Evolutionary conservation across 1,284 basidiomycete genomes (phyloP).

Genomic region (Wolfiporia cocos): DNA sequence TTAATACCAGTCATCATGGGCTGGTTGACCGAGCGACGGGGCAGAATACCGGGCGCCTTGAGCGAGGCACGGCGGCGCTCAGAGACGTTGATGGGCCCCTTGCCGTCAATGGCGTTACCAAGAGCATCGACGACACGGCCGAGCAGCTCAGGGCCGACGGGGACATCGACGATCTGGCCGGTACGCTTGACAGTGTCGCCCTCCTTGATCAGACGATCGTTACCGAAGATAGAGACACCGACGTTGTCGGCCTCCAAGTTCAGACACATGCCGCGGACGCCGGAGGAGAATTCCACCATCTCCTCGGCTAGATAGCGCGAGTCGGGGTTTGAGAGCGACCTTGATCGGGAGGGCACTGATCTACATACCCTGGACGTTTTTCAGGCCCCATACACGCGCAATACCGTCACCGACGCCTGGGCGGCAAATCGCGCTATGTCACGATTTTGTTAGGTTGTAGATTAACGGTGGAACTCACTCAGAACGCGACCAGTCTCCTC

Average conservation of each 20-base stretch:
- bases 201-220: constrained; percentile 99
- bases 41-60: constrained; percentile 98
- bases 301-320: constrained; percentile 77
- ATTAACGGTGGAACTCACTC: constrained; percentile 80
- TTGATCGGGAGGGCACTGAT: constrained; percentile 2
- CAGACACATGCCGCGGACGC: constrained; percentile 97
- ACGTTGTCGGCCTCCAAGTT: constrained; percentile 99
- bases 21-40: constrained; percentile 99
- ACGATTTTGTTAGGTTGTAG: too few relatives aligned
- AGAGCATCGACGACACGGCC: constrained; percentile 99
- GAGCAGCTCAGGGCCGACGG: constrained; percentile 92
- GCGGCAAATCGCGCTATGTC: constrained; percentile 9
- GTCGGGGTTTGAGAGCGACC: constrained; percentile 11
- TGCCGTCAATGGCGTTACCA: constrained; percentile 99
- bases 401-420: constrained; percentile 99
- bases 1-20: constrained; percentile 99
- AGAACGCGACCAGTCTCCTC: constrained; percentile 99
- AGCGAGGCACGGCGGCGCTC: constrained; percentile 95
- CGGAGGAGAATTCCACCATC: constrained; percentile 99
- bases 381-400: constrained; percentile 95
- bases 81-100: constrained; percentile 91
- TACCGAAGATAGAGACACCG: constrained; percentile 99
- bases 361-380: constrained; percentile 82
- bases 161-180: constrained; percentile 99
- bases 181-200: constrained; percentile 99